Evolutionary conservation across 2,329 filamentous ascomycete genomes (phyloP).

Genomic region (Rutstroemia sp.): DNA sequence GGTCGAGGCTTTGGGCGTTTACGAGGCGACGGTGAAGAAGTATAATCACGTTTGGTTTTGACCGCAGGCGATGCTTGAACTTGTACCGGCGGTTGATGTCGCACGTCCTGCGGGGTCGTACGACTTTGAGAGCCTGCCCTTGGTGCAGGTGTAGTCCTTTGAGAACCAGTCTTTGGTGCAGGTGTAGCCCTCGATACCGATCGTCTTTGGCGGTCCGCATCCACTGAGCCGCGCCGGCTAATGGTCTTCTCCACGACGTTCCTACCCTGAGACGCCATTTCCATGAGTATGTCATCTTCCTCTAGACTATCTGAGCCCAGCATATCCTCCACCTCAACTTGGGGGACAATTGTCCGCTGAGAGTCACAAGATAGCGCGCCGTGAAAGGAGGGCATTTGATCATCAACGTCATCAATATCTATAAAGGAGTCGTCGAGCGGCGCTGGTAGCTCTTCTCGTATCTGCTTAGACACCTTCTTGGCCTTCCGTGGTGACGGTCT

Average conservation of each 20-base stretch:
- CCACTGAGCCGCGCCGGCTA: not conserved
- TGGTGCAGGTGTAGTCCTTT: not conserved
- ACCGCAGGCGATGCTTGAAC: slow-evolving; percentile 21
- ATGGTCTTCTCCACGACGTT: not conserved
- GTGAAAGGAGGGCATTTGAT: not conserved
- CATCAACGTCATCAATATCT: slow-evolving; percentile 26
- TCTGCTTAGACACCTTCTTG: slow-evolving; percentile 2
- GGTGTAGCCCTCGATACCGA: not conserved
- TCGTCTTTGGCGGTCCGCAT: slow-evolving; percentile 1
- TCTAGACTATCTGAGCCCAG: not conserved
- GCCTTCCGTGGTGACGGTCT: slow-evolving; percentile 12
- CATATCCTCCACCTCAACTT: not conserved
- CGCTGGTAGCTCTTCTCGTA: slow-evolving; percentile 2
- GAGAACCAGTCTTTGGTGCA: not conserved
- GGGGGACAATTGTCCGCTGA: slow-evolving; percentile 3
- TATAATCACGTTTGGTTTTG: slow-evolving; percentile 1
- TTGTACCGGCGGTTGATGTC: slow-evolving; percentile 12
- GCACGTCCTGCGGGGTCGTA: not conserved
- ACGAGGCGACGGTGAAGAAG: slow-evolving; percentile 11
- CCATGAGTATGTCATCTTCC: not conserved
- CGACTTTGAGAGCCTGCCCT: not conserved
- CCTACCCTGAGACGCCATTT: not conserved
- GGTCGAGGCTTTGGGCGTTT: slow-evolving; percentile 11
- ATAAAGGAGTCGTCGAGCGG: slow-evolving; percentile 19
- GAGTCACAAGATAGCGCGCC: not conserved